Evolutionary conservation across 441 rosid species (phyloP).

Genomic region (Dalechampia spathulata): DNA sequence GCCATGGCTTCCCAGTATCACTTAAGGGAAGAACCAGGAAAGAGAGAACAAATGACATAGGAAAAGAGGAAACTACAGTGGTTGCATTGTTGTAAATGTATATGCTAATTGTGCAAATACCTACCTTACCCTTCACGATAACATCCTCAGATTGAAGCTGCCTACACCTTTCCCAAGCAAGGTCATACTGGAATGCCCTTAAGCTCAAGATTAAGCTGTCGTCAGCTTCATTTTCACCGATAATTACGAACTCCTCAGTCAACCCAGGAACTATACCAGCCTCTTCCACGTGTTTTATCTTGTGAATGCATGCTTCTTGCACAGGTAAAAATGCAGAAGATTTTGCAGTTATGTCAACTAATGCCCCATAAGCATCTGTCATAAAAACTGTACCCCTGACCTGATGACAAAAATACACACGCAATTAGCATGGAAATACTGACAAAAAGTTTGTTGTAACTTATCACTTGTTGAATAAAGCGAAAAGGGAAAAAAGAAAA

Average conservation of each 20-base stretch:
- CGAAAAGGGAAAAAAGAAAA: no score
- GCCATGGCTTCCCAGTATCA: neutral
- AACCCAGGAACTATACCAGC: constrained; percentile 88
- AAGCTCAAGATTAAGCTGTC: constrained; percentile 85
- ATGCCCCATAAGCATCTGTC: constrained; percentile 69
- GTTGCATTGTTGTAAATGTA: neutral
- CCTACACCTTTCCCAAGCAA: constrained; percentile 95
- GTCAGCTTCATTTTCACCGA: constrained; percentile 74
- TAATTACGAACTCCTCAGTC: constrained; percentile 71
- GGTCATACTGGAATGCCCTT: constrained; percentile 56
- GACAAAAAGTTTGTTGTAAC: no score
- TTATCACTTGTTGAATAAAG: no score
- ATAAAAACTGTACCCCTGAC: constrained; percentile 72
- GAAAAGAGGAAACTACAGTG: neutral
- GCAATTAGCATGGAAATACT: constrained; percentile 2
- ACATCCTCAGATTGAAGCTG: constrained; percentile 99
- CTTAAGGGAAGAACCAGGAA: neutral
- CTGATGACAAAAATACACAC: constrained; percentile 26
- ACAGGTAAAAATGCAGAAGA: constrained; percentile 75
- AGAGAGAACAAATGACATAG: neutral
- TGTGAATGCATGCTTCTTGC: constrained; percentile 76
- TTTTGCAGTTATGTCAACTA: constrained; percentile 82
- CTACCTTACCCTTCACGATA: constrained; percentile 76
- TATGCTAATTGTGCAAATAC: constrained; percentile 8
- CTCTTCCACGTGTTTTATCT: constrained; percentile 65